phyloP scores from a whole-genome alignment of 768 basidiomycete species.

The Pleurotus djamor region DNA sequence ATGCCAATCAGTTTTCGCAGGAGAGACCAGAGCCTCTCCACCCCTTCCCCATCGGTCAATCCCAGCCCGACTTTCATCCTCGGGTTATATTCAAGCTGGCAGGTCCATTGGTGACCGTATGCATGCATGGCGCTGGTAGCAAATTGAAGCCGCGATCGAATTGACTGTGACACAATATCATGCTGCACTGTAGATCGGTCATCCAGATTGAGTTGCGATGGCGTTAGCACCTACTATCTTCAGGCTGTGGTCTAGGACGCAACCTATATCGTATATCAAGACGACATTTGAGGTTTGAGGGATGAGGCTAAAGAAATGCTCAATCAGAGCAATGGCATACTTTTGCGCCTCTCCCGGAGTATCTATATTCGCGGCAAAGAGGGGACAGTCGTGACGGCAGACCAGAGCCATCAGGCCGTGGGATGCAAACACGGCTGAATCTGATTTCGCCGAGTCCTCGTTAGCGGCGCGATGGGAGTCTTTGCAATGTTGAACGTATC shows the following conservation, averaged over 20 bases:
- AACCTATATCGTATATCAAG: conserved; percentile 30
- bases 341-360: conserved; percentile 35
- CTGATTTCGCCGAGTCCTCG: conserved; percentile 23
- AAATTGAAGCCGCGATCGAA: conserved; percentile 20
- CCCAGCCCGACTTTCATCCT: conserved; percentile 21
- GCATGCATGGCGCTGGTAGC: conserved; percentile 35
- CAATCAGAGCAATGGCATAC: conserved; percentile 30
- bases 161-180: conserved; percentile 17
- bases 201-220: no score
- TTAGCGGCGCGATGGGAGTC: conserved; percentile 26
- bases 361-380: conserved; percentile 37
- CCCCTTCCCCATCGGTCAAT: conserved; percentile 30
- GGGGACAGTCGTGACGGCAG: conserved; percentile 31
- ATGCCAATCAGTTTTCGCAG: conserved; percentile 31
- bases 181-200: conserved; percentile 14
- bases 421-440: conserved; percentile 25
- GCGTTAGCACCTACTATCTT: conserved; percentile 20
- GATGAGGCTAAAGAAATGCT: conserved; percentile 22
- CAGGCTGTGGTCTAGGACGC: conserved; percentile 26
- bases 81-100: conserved; percentile 30
- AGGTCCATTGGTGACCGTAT: conserved; percentile 35
- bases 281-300: conserved; percentile 23
- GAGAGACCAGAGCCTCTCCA: conserved; percentile 29
- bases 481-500: conserved; percentile 33
- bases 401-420: conserved; percentile 33